phyloP scores from a whole-genome alignment of 1,284 basidiomycete genomes.

The Cryptococcus hybrid region DNA sequence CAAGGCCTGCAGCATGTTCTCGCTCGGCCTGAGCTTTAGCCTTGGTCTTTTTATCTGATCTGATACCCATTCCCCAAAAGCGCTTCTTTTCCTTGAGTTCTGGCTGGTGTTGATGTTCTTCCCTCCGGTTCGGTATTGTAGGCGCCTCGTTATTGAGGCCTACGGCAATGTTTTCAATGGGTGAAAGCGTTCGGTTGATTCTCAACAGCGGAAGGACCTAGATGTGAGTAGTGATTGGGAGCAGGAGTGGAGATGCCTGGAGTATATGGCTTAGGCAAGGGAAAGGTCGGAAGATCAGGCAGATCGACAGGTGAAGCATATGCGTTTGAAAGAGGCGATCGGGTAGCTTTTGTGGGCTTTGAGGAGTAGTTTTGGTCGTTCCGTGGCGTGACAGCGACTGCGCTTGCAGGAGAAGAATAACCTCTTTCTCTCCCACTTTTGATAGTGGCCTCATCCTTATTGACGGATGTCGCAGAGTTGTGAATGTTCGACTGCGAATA shows the following conservation, averaged over 20 bases:
- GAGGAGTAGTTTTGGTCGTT: background rate
- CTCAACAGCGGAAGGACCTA: background rate
- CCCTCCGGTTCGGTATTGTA: background rate
- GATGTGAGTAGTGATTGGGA: background rate
- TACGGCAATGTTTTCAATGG: background rate
- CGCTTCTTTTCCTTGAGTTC: conserved; percentile 27
- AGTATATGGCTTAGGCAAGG: conserved; percentile 9
- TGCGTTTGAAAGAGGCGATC: background rate
- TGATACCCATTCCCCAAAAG: conserved; percentile 32
- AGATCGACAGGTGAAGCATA: background rate
- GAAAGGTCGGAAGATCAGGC: conserved; percentile 15
- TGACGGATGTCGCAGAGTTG: conserved; percentile 2
- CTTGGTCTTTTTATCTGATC: conserved; percentile 18
- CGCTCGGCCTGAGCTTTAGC: conserved; percentile 12
- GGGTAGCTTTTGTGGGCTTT: too few species aligned
- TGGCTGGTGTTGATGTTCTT: conserved; percentile 5
- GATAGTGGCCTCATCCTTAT: conserved; percentile 3
- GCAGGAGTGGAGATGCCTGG: background rate
- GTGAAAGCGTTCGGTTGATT: background rate
- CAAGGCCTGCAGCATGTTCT: conserved; percentile 7
- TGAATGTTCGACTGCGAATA: conserved; percentile 24
- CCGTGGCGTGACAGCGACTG: background rate
- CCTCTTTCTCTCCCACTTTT: conserved; percentile 7
- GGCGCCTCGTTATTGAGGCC: conserved; percentile 4
- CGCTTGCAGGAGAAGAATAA: background rate